Evolutionary conservation across 257 asterid species (phyloP).

Genomic region (Linderniella brevidens): DNA sequence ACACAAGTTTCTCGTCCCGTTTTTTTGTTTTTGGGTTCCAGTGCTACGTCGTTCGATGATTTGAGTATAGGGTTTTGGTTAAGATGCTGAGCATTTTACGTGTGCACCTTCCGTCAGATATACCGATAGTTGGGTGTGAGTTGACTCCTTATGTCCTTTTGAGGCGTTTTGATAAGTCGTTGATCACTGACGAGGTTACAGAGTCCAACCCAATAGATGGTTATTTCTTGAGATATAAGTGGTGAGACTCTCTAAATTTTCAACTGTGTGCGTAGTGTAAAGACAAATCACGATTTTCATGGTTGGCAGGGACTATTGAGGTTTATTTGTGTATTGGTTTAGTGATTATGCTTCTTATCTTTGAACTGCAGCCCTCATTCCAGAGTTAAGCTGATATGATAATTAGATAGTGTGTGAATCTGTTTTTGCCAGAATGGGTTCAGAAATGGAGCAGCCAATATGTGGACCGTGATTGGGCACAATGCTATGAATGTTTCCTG

Average conservation of each 20-base stretch:
- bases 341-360: too few relatives aligned
- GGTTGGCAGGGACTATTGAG: background rate
- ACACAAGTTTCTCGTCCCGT: background rate
- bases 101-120: constrained; percentile 93
- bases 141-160: constrained; percentile 75
- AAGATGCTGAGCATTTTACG: constrained; percentile 86
- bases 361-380: too few relatives aligned
- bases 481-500: too few relatives aligned
- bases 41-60: background rate
- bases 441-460: too few relatives aligned
- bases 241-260: constrained; percentile 24
- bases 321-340: background rate
- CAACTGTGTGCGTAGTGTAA: background rate
- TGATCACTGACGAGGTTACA: constrained; percentile 52
- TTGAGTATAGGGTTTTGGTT: constrained; percentile 12
- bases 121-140: constrained; percentile 93
- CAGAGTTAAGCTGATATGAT: too few relatives aligned
- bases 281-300: background rate
- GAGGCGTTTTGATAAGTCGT: constrained; percentile 44
- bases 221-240: constrained; percentile 59
- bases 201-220: constrained; percentile 69
- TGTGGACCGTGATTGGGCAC: too few relatives aligned
- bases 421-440: too few relatives aligned
- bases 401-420: too few relatives aligned
- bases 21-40: background rate